Conservation (phyloP, 768 basidiomycete genomes). For the Mycena capillaripes region DNA sequence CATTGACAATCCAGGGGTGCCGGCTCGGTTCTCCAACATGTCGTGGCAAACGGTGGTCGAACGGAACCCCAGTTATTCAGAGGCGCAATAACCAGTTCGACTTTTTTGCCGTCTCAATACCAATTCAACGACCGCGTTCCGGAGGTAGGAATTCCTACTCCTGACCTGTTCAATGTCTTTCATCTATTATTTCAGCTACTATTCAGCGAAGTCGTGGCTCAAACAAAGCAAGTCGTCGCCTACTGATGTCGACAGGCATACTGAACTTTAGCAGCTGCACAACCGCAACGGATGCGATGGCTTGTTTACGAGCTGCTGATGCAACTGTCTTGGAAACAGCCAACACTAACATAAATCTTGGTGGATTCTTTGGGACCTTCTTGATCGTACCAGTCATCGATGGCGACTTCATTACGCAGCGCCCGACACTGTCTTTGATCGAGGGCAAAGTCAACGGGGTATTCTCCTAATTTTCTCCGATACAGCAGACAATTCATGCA, state of each 20-base stretch:
- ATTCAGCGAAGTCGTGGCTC: conserved; percentile 36
- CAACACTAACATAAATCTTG: conserved; percentile 27
- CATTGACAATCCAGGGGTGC: conserved; percentile 39
- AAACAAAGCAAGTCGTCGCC: conserved; percentile 37
- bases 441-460: conserved; percentile 51
- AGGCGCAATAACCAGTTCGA: conserved; percentile 50
- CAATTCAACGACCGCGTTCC: conserved; percentile 48
- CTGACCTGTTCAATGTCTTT: not conserved
- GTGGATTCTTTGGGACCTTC: conserved; percentile 45
- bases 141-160: conserved; percentile 27
- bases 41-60: conserved; percentile 50
- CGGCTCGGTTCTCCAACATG: conserved; percentile 51
- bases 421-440: conserved; percentile 45
- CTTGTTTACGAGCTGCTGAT: conserved; percentile 47
- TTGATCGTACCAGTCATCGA: conserved; percentile 50
- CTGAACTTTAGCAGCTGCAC: conserved; percentile 39
- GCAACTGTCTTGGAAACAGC: too few species aligned
- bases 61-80: too few species aligned
- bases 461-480: not conserved
- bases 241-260: not conserved
- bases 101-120: conserved; percentile 51
- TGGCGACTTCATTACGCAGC: conserved; percentile 50
- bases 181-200: conserved; percentile 19
- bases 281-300: conserved; percentile 38
- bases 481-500: not conserved